Evolutionary conservation across 2,329 filamentous ascomycete species (phyloP), one percentile per base, ranked within the genome.

Genomic region (Parastagonospora avenae): DNA sequence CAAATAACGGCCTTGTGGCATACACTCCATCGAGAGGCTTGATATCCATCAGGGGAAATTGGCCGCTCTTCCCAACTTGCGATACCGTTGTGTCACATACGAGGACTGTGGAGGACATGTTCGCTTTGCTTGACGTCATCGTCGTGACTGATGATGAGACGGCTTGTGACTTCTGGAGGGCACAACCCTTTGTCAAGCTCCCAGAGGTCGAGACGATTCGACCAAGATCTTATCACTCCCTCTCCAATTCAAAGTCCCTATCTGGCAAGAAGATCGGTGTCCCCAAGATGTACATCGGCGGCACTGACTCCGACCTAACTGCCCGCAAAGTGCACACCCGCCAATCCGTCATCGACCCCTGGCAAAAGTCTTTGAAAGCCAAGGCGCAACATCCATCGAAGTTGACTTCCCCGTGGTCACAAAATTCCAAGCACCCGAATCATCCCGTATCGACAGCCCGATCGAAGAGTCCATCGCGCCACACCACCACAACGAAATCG

Each of bases 31-130:
- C 80, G 0, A 70, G 78, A 24, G 79, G 79, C 1, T 50, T 80
- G 1, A 73, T 84, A 9, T 77, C 80, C 0, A 74, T 77, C 2
- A 73, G 80, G 1, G 82, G 82, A 2, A 68, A 77, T 14, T 83
- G 80, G 77, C 80, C 81, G 4, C 68, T 84, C 0, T 83, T 79
- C 55, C 76, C 79, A 1, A 81, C 77, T 0, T 82, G 79, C 54
- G 81, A 84, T 61, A 76, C 79, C 82, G 59, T 82, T 0, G 80
- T 82, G 0, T 80, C 80, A 1, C 78, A 82, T 45, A 79, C 80
- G 0, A 68, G 79, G 30, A 79, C 73, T 0, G 70, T 82, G 41
- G 49, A 64, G 2, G 81, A 83, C 59, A 66, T 83, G 60, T 70
- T 82, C 9, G 59, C 60, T 0, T 52, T 84, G 1, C 70, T 83